Percentiles rank a stretch among this genome's conserved stretches.
These are phyloP conservation scores for Oenanthe javanica DNA, from an alignment of 140 eudicot genomes.

Conservation along the genomic window DNA sequence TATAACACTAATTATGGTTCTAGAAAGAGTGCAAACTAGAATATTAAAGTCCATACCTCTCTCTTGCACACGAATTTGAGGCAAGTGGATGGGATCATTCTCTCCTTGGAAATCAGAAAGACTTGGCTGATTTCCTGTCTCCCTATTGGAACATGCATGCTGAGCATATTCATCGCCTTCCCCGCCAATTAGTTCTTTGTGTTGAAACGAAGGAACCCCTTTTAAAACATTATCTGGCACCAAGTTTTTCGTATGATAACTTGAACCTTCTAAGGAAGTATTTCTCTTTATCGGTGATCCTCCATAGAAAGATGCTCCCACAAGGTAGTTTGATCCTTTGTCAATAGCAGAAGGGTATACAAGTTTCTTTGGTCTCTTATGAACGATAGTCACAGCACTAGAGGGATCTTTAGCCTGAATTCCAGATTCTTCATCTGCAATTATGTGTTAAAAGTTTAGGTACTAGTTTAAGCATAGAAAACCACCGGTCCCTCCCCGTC, in stretches of 20 bases:
- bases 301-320: conserved; percentile 31
- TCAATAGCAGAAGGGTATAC: conserved; percentile 41
- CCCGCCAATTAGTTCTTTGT: conserved; percentile 27
- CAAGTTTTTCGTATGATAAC: conserved; percentile 19
- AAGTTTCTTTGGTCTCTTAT: conserved; percentile 37
- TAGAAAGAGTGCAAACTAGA: not conserved
- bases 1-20: conserved; percentile 9
- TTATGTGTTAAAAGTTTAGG: not conserved
- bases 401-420: conserved; percentile 57
- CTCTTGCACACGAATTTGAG: conserved; percentile 32
- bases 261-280: not conserved
- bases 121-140: conserved; percentile 20
- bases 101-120: conserved; percentile 65
- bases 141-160: not conserved
- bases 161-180: not conserved
- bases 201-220: conserved; percentile 21
- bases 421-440: conserved; percentile 92
- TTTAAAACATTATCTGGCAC: conserved; percentile 23
- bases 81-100: conserved; percentile 41
- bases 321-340: conserved; percentile 47
- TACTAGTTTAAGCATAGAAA: not conserved
- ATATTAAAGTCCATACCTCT: conserved; percentile 41
- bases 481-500: not conserved
- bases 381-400: conserved; percentile 27
- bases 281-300: too few relatives aligned